A percentile compares a stretch with the other conserved stretches of the same genome.
Conservation (phyloP, 768 basidiomycete species). For the Artomyces pyxidatus region DNA sequence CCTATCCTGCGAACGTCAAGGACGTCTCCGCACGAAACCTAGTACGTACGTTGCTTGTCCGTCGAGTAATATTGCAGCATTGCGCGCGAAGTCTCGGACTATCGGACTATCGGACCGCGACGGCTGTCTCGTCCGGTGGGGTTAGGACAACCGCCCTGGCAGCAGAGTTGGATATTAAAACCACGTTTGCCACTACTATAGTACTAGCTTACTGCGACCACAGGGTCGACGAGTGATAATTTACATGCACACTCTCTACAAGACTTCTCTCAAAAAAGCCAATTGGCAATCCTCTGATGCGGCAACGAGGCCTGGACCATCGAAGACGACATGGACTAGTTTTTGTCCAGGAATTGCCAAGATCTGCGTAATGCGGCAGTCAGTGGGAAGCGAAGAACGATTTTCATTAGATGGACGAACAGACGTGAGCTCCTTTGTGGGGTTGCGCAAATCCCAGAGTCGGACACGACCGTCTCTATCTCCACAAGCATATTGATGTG, state of each 20-base stretch:
- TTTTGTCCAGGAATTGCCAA: conserved; percentile 29
- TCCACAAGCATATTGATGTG: conserved; percentile 34
- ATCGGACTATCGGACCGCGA: too few species aligned
- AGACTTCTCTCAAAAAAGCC: conserved; percentile 25
- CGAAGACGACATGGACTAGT: conserved; percentile 31
- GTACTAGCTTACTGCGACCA: too few species aligned
- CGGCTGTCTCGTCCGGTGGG: too few species aligned
- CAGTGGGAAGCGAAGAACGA: too few species aligned
- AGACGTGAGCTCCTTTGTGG: conserved; percentile 15
- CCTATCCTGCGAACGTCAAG: neutral
- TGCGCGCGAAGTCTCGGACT: too few species aligned
- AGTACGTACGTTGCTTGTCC: too few species aligned
- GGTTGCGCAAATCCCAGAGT: conserved; percentile 41
- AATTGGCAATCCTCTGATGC: conserved; percentile 33
- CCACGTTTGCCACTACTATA: too few species aligned
- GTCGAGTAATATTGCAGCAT: too few species aligned
- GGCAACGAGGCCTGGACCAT: conserved; percentile 26
- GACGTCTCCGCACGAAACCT: neutral
- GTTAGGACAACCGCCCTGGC: too few species aligned
- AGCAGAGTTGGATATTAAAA: too few species aligned
- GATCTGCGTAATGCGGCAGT: too few species aligned
- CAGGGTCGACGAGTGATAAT: conserved; percentile 17
- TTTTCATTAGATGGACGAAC: neutral
- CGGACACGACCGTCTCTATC: conserved; percentile 33
- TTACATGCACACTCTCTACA: too few species aligned